Evolutionary conservation across 2,329 filamentous ascomycete genomes (phyloP).

Genomic region (Alternaria sp.): DNA sequence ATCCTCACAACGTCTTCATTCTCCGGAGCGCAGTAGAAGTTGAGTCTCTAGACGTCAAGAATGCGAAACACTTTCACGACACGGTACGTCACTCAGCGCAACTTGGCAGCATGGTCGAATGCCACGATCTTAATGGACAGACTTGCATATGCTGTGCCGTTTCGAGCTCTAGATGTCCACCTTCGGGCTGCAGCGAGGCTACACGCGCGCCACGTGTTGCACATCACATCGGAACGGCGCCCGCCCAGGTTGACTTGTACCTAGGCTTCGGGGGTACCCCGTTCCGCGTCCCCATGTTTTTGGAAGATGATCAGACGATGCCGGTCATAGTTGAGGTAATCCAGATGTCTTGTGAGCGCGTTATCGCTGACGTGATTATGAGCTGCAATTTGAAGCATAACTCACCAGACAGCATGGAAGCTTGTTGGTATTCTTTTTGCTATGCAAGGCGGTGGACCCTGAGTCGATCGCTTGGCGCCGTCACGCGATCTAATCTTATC

Average conservation of each 20-base stretch:
- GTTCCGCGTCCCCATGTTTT: not conserved
- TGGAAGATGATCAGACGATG: not conserved
- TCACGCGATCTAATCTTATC: slow-evolving; percentile 25
- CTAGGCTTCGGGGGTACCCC: not conserved
- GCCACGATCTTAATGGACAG: slow-evolving; percentile 16
- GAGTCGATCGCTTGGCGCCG: slow-evolving; percentile 30
- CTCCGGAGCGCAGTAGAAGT: not conserved
- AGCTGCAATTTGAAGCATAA: not conserved
- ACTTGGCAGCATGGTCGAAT: slow-evolving; percentile 23
- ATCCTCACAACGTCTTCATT: slow-evolving; percentile 3
- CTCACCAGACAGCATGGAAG: not conserved
- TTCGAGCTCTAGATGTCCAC: slow-evolving; percentile 11
- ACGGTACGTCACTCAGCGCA: slow-evolving; percentile 17
- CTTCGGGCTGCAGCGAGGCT: slow-evolving; percentile 3
- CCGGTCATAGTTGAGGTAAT: not conserved
- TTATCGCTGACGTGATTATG: not conserved
- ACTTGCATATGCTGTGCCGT: slow-evolving; percentile 16
- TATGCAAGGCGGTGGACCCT: slow-evolving; percentile 16
- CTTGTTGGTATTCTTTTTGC: not conserved
- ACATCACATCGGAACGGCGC: slow-evolving; percentile 4
- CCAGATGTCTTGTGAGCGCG: not conserved
- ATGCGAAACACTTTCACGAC: not conserved
- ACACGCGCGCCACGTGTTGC: slow-evolving; percentile 13
- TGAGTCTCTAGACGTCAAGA: not conserved
- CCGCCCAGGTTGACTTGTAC: not conserved